A percentile compares a stretch with the other conserved stretches of the same genome.
Evolutionary conservation across 257 asterid genomes (phyloP).

Genomic region (Capsicum pubescens): DNA sequence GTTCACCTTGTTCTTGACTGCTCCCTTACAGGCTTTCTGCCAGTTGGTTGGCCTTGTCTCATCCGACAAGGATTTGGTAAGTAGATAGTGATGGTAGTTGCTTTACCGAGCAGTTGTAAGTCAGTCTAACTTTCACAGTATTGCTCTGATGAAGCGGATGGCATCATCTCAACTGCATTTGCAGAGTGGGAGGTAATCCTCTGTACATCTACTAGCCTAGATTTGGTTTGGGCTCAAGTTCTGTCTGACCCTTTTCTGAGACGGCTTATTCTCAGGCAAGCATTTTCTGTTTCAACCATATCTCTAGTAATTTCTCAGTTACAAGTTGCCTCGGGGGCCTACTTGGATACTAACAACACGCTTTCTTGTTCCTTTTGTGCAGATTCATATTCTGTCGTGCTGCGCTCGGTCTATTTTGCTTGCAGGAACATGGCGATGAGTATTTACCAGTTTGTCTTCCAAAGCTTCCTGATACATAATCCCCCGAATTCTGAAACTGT

Average conservation of each 20-base stretch:
- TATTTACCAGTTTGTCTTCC: constrained; percentile 82
- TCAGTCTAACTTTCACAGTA: constrained; percentile 55
- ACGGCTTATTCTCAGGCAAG: constrained; percentile 84
- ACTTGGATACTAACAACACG: not conserved
- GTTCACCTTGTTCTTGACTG: constrained; percentile 88
- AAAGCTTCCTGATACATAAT: constrained; percentile 68
- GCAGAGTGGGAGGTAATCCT: constrained; percentile 92
- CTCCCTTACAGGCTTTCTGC: constrained; percentile 92
- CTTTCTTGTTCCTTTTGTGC: constrained; percentile 36
- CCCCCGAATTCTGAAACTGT: constrained; percentile 66
- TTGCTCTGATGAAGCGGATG: constrained; percentile 50
- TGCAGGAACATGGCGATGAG: constrained; percentile 52
- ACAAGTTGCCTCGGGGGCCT: not conserved
- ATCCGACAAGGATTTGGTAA: constrained; percentile 58
- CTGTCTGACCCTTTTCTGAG: constrained; percentile 84
- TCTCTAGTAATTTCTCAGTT: not conserved
- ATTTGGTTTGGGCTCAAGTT: constrained; percentile 95
- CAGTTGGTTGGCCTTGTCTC: constrained; percentile 71
- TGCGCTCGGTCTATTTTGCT: constrained; percentile 64
- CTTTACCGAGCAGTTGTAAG: not conserved
- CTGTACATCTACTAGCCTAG: constrained; percentile 75
- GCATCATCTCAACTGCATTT: constrained; percentile 71
- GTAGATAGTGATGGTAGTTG: constrained; percentile 31
- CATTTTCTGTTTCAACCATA: constrained; percentile 29
- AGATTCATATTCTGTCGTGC: constrained; percentile 96